Base-by-base conservation (phyloP, 306 rosid genomes). In the Sphenostylis stenocarpa region DNA sequence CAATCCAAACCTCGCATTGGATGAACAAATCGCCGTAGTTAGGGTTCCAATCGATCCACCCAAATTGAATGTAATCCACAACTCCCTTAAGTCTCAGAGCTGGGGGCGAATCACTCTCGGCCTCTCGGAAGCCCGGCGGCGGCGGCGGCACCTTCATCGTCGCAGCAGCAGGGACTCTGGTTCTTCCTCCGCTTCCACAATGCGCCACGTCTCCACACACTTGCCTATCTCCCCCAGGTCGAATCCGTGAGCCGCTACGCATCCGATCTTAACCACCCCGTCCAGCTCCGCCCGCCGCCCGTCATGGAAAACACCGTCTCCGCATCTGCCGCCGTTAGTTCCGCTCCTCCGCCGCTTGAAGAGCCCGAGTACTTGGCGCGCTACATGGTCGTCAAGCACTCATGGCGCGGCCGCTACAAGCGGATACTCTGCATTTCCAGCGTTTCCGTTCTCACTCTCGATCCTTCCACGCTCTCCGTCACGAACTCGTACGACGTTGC, bases 31-130 rank as follows among this genome's bases (percentile, higher is more conserved):
- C 80, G 69, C 70, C 29, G 73, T 67, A 44, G 73, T 19, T 83
- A 87, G 91, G 86, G 80, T 78, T 82, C 75, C 72, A 76, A 41
- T 77, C 67, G 56, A 75, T 69, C 67, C 15, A 34, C 33, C 80
- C 34, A 26, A 5, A 70, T 75, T 83, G 82, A 81, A 86, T 55
- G 84, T 63, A 67, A 76, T 77, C 72, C 67, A 76, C 44, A 64
- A 77, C 12, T 45, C 61, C 69, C 66, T 70, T 73, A 84, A 77
- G 88, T 78, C 86, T 85, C 43, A 88, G 99, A 87, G 72, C 97
- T 95, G 99, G 99, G 99, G 96, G 99, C 97, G 87, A 91, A 91
- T 92, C 96, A 95, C 89, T 95, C 99, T 73, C 93, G 93, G 90
- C 81, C 86, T 87, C 88, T 76, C 84, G 81, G 91, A 79, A 85